These are phyloP conservation scores for Torulaspora globosa DNA, from an alignment of 1,139 yeast species.

Conservation along the genomic window DNA sequence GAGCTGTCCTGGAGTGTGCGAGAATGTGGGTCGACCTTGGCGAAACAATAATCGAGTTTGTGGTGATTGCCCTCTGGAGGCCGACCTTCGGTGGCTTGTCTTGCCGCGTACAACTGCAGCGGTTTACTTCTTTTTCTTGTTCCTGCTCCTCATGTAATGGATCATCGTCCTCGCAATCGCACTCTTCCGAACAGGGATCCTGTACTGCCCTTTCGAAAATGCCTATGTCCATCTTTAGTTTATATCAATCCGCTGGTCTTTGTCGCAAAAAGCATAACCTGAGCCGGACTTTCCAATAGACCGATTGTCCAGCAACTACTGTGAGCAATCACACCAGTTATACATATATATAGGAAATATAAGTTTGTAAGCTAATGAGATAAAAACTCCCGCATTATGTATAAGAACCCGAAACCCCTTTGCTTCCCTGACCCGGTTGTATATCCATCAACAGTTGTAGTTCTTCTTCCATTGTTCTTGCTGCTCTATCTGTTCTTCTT, in stretches of 20 bases:
- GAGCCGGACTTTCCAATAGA: background rate
- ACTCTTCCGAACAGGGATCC: conserved; percentile 27
- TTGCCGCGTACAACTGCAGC: background rate
- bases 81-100: background rate
- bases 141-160: background rate
- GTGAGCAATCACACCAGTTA: background rate
- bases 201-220: conserved; percentile 32
- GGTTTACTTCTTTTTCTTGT: background rate
- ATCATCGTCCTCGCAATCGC: conserved; percentile 21
- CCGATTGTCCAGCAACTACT: too few species aligned
- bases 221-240: background rate
- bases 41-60: background rate
- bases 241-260: too few species aligned
- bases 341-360: background rate
- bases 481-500: background rate
- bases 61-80: background rate
- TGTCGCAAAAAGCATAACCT: too few species aligned
- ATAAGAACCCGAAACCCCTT: background rate
- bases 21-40: background rate
- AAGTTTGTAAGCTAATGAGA: too few species aligned
- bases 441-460: background rate
- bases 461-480: background rate
- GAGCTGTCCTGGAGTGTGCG: background rate
- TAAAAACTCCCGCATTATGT: too few species aligned
- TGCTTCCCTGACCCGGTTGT: too few species aligned